A percentile compares a stretch with the other conserved stretches of the same genome.
phyloP scores from a whole-genome alignment of 345 rosid genomes.

The Schrenkiella parvula region DNA sequence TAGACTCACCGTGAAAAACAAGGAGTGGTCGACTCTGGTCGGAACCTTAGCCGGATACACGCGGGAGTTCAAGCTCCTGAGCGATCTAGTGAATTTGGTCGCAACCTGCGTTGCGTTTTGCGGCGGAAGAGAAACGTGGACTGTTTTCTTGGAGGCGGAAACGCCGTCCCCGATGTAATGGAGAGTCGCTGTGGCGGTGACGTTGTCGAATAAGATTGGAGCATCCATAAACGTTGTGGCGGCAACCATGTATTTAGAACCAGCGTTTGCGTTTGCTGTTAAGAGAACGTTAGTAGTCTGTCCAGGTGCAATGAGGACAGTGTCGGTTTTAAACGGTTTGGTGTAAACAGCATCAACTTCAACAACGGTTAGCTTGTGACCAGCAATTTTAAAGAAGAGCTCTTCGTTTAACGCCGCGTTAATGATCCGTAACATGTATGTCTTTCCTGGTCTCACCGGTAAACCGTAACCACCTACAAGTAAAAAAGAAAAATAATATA shows the following conservation, averaged over 20 bases:
- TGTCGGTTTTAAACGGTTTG: constrained; percentile 56
- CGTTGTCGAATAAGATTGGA: constrained; percentile 51
- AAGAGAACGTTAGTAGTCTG: constrained; percentile 74
- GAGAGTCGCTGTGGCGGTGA: constrained; percentile 47
- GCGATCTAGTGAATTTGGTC: constrained; percentile 37
- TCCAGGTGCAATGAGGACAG: constrained; percentile 56
- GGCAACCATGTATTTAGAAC: constrained; percentile 48
- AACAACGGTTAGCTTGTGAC: constrained; percentile 59
- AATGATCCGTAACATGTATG: constrained; percentile 72
- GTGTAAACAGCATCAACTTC: constrained; percentile 70
- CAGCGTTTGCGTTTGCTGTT: constrained; percentile 41
- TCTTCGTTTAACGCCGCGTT: constrained; percentile 83
- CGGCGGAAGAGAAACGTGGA: constrained; percentile 40
- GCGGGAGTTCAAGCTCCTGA: constrained; percentile 63
- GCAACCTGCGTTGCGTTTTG: constrained; percentile 67
- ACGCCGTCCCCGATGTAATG: constrained; percentile 17
- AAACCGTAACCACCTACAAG: constrained; percentile 28
- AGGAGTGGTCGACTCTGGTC: constrained; percentile 54
- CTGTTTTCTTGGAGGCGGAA: constrained; percentile 36
- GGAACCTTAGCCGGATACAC: constrained; percentile 56
- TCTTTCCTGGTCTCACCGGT: constrained; percentile 48
- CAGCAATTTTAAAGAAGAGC: constrained; percentile 66
- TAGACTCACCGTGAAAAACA: constrained; percentile 62
- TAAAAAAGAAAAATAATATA: background rate
- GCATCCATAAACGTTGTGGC: constrained; percentile 84